Percentiles rank a stretch among this genome's conserved stretches.
Evolutionary conservation across 306 rosid genomes (phyloP).

Genomic region (Clitoria ternatea): DNA sequence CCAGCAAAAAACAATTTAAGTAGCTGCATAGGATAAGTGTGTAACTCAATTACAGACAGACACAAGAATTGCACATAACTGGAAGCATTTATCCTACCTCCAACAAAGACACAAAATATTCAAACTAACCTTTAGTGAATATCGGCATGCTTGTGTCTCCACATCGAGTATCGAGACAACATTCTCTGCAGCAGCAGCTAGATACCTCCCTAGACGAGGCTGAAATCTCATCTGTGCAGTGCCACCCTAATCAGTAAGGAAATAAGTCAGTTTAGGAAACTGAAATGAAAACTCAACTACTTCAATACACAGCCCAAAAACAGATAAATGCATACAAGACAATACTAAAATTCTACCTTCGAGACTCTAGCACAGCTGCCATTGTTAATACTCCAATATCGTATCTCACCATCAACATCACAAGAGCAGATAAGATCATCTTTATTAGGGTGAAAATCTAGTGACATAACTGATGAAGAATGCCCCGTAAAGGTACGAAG

Average conservation of each 20-base stretch:
- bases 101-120: not conserved
- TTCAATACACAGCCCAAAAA: not conserved
- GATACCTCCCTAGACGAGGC: conserved; percentile 81
- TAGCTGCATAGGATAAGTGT: not conserved
- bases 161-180: conserved; percentile 87
- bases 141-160: conserved; percentile 68
- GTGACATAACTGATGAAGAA: conserved; percentile 68
- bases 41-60: not conserved
- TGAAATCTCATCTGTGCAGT: conserved; percentile 90
- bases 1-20: not conserved
- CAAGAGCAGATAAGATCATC: conserved; percentile 92
- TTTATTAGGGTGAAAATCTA: conserved; percentile 95
- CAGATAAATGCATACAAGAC: not conserved
- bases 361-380: conserved; percentile 67
- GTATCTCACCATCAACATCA: conserved; percentile 89
- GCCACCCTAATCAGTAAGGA: conserved; percentile 60
- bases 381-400: conserved; percentile 90
- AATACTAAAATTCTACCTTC: conserved; percentile 48
- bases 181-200: conserved; percentile 88
- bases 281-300: not conserved
- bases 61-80: not conserved
- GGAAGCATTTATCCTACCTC: not conserved
- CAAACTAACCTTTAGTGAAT: conserved; percentile 64
- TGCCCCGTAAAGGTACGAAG: conserved; percentile 88
- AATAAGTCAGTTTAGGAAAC: conserved; percentile 14